Base-by-base conservation (phyloP, 164 flowering plant genomes). In the Paratinospora sagittata region DNA sequence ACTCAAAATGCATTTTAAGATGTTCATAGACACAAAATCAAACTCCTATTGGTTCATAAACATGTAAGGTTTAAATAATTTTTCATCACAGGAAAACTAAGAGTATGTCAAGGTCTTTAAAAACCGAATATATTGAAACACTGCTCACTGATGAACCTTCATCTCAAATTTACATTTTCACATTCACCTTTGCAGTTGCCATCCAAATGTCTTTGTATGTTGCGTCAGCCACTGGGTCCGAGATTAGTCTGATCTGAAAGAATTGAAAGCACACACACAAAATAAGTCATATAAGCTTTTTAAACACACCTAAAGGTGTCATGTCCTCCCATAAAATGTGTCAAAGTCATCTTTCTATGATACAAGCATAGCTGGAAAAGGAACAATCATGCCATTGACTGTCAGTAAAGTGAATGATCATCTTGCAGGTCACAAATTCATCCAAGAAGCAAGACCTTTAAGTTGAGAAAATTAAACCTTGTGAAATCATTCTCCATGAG, bases 181-280 rank as follows among this genome's bases (percentile, higher is more conserved):
- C 64, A 17, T 78, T 80, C 66, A 96, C 99, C 99, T 86, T 87
- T 75, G 99, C 99, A 62, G 97, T 87, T 72, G 90, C 89, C 90
- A 89, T 79, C 99, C 99, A 96, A 49, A 89, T 75, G 74, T 88
- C 90, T 84, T 85, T 91, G 84, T 89, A 96, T 17, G 98, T 93
- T 23, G 87, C 78, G 76, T 90, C 92, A 74, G 75, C 76, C 61
- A 96, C 86, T 16, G 99, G 99, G 65, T 96, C 99, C 70, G 70
- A 78, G 70, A 96, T 86, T 75, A 75, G 82, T 73, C 70, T 73
- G 43, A 82, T 74, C 98, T 90, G 85, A 58, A 78, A 70, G 69
- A 70, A 63, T 45, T 11, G 16, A 23, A 55, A 43, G 19, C 49
- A 55, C 26, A 61, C 33, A 3, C 10, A 37, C 21, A 49, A 55